Percentiles rank a stretch among this genome's conserved stretches.
phyloP scores from a whole-genome alignment of 176 grass and related monocot species.

The Poa pratensis region DNA sequence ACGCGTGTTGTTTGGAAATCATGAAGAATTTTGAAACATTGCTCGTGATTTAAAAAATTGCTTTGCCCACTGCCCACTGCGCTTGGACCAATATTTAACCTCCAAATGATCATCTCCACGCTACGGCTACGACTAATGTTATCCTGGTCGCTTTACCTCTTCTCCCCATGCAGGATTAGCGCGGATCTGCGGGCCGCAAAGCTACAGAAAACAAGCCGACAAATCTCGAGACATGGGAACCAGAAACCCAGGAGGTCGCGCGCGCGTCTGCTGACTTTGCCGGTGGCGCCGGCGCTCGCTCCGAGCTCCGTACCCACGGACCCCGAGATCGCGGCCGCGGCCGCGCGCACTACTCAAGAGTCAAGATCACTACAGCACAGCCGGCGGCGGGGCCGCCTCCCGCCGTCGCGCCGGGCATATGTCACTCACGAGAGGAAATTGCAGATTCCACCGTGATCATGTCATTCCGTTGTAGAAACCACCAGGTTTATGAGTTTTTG shows the following conservation, averaged over 20 bases:
- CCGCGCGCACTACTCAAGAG: background rate
- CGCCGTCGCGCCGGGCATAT: background rate
- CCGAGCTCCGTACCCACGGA: constrained; percentile 11
- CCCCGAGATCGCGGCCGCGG: background rate
- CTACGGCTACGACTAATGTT: background rate
- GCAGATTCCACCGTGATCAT: too few species aligned
- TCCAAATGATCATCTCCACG: background rate
- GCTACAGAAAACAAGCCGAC: background rate
- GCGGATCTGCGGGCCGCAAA: background rate
- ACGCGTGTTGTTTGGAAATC: too few species aligned
- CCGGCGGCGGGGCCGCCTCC: background rate
- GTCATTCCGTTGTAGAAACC: too few species aligned
- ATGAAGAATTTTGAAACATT: too few species aligned
- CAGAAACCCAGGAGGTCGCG: background rate
- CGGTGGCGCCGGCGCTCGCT: background rate
- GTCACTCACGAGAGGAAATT: too few species aligned
- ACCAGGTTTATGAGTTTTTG: too few species aligned
- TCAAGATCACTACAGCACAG: too few species aligned
- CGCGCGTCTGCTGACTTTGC: background rate
- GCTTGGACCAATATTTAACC: too few species aligned
- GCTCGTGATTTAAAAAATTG: too few species aligned
- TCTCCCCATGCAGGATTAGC: background rate
- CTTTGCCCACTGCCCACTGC: too few species aligned
- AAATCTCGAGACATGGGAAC: constrained; percentile 17
- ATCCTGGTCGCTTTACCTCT: background rate